These are phyloP conservation scores for Botryotinia calthae DNA, from an alignment of 2,329 filamentous ascomycete species.

Conservation along the genomic window DNA sequence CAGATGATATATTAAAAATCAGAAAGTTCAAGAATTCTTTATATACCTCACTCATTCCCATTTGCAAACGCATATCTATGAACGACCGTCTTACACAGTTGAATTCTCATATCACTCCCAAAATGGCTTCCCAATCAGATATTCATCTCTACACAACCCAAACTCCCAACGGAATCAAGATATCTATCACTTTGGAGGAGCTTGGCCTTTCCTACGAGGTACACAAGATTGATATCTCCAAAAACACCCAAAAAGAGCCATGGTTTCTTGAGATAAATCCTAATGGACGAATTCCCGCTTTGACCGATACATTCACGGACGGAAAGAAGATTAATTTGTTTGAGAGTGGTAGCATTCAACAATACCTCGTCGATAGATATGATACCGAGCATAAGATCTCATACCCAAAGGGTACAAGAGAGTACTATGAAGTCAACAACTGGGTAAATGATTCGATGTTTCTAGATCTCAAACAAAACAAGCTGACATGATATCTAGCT, in stretches of 20 bases:
- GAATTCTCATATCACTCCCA: slow-evolving; percentile 33
- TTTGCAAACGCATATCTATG: slow-evolving; percentile 21
- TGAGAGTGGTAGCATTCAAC: slow-evolving; percentile 79
- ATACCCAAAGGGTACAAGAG: slow-evolving; percentile 68
- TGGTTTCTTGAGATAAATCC: slow-evolving; percentile 93
- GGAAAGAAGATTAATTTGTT: slow-evolving; percentile 74
- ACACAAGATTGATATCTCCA: slow-evolving; percentile 66
- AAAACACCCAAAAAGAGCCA: slow-evolving; percentile 77
- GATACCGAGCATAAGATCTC: slow-evolving; percentile 80
- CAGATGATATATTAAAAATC: slow-evolving; percentile 18
- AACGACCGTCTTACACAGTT: slow-evolving; percentile 28
- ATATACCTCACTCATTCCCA: neutral
- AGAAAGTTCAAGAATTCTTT: neutral
- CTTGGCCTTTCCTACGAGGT: slow-evolving; percentile 79
- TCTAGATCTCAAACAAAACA: neutral
- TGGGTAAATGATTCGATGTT: slow-evolving; percentile 54
- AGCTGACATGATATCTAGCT: slow-evolving; percentile 38
- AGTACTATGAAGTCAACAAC: slow-evolving; percentile 76
- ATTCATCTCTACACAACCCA: slow-evolving; percentile 56
- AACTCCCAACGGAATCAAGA: slow-evolving; percentile 89
- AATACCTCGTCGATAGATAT: slow-evolving; percentile 80
- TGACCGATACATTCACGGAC: slow-evolving; percentile 76
- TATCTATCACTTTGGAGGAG: slow-evolving; percentile 83
- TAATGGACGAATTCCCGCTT: slow-evolving; percentile 84
- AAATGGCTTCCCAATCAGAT: slow-evolving; percentile 43